Evolutionary conservation across 2,329 filamentous ascomycete species (phyloP).

Genomic region (Onygenales sp.): DNA sequence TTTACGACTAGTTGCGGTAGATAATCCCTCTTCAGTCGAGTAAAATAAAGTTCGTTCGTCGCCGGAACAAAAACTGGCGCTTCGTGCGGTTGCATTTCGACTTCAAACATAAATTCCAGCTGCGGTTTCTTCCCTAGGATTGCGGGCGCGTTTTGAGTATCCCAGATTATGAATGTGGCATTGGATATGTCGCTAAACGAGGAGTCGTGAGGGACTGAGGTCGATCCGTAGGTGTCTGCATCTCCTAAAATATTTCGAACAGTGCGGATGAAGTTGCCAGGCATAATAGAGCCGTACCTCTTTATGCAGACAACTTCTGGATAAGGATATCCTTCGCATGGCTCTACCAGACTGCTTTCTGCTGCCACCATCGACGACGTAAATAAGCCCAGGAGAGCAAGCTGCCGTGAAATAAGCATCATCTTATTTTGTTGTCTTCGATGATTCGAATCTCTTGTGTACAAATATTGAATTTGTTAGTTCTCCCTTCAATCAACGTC

Average conservation of each 20-base stretch:
- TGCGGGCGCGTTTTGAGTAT: constrained; percentile 25
- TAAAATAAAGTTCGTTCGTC: constrained; percentile 33
- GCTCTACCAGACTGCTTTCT: not conserved
- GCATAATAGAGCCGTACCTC: not conserved
- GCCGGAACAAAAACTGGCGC: constrained; percentile 33
- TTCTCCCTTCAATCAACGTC: too few species aligned
- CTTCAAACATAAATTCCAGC: constrained; percentile 30
- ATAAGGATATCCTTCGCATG: not conserved
- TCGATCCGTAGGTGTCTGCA: constrained; percentile 22
- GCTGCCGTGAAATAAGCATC: too few species aligned
- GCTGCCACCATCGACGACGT: too few species aligned
- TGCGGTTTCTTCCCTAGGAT: constrained; percentile 28
- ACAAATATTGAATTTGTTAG: too few species aligned
- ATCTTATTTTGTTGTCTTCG: too few species aligned
- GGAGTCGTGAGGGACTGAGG: constrained; percentile 23
- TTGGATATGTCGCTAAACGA: constrained; percentile 21
- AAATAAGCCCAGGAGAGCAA: too few species aligned
- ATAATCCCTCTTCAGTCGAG: constrained; percentile 26
- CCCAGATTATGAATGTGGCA: constrained; percentile 32
- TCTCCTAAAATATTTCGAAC: constrained; percentile 15
- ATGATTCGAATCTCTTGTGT: too few species aligned
- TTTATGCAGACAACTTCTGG: not conserved
- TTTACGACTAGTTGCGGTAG: constrained; percentile 31
- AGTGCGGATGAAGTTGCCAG: constrained; percentile 24
- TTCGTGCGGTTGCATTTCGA: constrained; percentile 32